Percentiles rank a stretch among this genome's conserved stretches.
Conservation (phyloP, 192 early-diverging fungal species). For the Powellomyces hirtus region DNA sequence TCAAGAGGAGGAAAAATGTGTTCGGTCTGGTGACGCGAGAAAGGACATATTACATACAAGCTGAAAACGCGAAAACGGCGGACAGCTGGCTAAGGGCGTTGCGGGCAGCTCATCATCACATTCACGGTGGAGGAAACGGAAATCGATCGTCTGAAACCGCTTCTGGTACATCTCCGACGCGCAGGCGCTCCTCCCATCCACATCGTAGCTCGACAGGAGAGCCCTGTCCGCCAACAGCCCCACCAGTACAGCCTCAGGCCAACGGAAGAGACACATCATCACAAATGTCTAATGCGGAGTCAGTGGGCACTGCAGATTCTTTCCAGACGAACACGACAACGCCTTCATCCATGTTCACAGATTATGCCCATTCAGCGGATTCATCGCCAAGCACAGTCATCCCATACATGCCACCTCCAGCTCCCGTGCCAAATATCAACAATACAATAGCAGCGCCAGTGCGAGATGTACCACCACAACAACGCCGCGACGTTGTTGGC, state of each 20-base stretch:
- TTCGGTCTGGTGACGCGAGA: slow-evolving; percentile 75
- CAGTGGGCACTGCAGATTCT: slow-evolving; percentile 34
- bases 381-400: slow-evolving; percentile 13
- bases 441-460: background rate
- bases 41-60: slow-evolving; percentile 71
- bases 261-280: slow-evolving; percentile 15
- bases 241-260: background rate
- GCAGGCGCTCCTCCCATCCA: background rate
- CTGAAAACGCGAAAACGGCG: slow-evolving; percentile 51
- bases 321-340: slow-evolving; percentile 39
- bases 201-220: background rate
- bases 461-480: background rate
- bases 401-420: background rate
- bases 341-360: slow-evolving; percentile 29
- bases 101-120: slow-evolving; percentile 1
- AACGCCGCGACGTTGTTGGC: background rate
- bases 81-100: slow-evolving; percentile 62
- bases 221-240: background rate
- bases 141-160: background rate
- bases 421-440: background rate
- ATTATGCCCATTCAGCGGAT: slow-evolving; percentile 4
- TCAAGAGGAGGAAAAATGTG: slow-evolving; percentile 66
- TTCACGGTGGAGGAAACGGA: background rate
- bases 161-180: background rate
- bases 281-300: slow-evolving; percentile 32